These are phyloP conservation scores for Kalmusia sp. DNA, from an alignment of 2,329 filamentous ascomycete genomes.

Conservation along the genomic window DNA sequence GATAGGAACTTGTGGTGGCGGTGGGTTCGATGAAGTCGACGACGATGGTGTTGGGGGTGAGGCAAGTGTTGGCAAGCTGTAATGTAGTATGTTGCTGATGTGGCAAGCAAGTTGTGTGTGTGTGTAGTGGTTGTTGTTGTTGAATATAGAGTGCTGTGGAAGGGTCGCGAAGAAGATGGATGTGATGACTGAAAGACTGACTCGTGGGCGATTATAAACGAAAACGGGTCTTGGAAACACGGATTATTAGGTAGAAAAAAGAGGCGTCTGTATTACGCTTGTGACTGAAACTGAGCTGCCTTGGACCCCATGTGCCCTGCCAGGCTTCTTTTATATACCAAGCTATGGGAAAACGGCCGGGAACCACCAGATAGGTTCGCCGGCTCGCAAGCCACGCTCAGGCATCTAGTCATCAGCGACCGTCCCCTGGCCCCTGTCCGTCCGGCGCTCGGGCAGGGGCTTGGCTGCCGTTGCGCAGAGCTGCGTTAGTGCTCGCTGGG, in stretches of 20 bases:
- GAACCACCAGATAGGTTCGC: conserved; percentile 16
- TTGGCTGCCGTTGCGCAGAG: conserved; percentile 13
- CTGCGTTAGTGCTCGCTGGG: neutral
- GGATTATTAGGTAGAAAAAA: conserved; percentile 23
- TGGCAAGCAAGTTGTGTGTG: neutral
- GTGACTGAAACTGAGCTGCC: conserved; percentile 22
- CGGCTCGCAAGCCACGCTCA: conserved; percentile 26
- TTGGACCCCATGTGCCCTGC: conserved; percentile 21
- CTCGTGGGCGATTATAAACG: conserved; percentile 16
- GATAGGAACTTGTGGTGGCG: conserved; percentile 1
- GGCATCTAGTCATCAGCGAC: conserved; percentile 39
- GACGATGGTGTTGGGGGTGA: conserved; percentile 7
- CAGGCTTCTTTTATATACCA: conserved; percentile 42
- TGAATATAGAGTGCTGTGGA: neutral
- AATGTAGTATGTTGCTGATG: neutral
- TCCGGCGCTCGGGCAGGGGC: conserved; percentile 4
- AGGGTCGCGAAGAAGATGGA: conserved; percentile 12
- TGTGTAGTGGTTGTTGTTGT: no score
- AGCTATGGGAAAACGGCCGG: conserved; percentile 3
- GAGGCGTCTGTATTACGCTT: conserved; percentile 10
- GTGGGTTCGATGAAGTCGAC: neutral
- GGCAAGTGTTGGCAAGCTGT: conserved; percentile 7
- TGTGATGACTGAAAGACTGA: conserved; percentile 24
- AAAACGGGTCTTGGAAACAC: conserved; percentile 5
- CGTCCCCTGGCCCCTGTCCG: conserved; percentile 23